Conservation (phyloP, 495 filamentous ascomycete genomes). For the Bathelium albidoporum region DNA sequence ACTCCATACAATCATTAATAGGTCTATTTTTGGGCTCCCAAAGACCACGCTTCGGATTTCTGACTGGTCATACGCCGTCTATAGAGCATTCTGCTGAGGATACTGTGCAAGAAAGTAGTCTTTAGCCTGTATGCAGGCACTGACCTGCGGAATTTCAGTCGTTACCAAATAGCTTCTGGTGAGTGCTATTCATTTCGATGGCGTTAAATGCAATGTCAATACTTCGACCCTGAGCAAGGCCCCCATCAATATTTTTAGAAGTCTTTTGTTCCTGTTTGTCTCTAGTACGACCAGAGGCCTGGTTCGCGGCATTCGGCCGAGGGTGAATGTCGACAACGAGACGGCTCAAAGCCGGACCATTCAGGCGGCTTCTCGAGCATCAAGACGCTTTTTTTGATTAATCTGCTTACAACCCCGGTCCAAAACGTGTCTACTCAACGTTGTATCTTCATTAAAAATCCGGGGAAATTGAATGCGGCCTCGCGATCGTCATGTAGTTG, state of each 20-base stretch:
- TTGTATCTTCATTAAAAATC: neutral
- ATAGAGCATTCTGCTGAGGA: neutral
- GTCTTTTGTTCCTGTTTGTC: neutral
- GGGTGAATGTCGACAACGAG: neutral
- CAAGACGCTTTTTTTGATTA: too few species aligned
- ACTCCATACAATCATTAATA: too few species aligned
- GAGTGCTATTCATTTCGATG: too few species aligned
- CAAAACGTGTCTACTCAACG: neutral
- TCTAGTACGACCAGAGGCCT: neutral
- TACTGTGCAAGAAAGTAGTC: neutral
- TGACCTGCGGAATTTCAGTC: neutral
- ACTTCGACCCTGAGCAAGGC: too few species aligned
- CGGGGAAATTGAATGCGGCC: neutral
- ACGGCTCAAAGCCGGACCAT: neutral
- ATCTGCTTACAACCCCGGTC: too few species aligned
- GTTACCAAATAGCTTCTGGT: neutral
- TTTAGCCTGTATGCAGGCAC: neutral
- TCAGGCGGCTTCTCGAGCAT: too few species aligned
- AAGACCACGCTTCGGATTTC: neutral
- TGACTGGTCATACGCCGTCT: neutral
- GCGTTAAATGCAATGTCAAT: too few species aligned
- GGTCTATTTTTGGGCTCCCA: neutral
- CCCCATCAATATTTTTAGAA: neutral
- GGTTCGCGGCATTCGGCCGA: neutral
- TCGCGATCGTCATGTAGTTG: neutral